phyloP scores from a whole-genome alignment of 345 rosid genomes.

The Combretum micranthum region DNA sequence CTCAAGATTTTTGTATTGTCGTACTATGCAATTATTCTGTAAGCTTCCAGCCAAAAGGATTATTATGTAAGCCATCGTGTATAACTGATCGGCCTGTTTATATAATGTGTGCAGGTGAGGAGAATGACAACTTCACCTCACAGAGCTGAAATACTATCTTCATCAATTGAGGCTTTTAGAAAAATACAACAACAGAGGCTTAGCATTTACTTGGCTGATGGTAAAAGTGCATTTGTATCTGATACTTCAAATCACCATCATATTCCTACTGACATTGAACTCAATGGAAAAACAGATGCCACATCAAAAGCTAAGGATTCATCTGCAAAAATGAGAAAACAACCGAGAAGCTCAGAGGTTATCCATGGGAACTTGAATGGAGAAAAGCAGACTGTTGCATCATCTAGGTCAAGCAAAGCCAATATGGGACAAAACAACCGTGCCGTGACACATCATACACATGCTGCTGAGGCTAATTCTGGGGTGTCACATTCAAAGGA shows the following conservation, averaged over 20 bases:
- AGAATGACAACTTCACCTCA: conserved; percentile 73
- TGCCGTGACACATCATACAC: conserved; percentile 17
- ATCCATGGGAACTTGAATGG: conserved; percentile 17
- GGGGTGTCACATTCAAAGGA: conserved; percentile 31
- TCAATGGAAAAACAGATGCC: conserved; percentile 20
- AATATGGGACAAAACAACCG: conserved; percentile 20
- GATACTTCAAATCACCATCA: conserved; percentile 22
- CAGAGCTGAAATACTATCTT: conserved; percentile 65
- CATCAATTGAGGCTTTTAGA: conserved; percentile 68
- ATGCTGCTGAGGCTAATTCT: conserved; percentile 20
- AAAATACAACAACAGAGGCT: conserved; percentile 67
- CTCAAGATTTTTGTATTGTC: no score
- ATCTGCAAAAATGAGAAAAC: conserved; percentile 21
- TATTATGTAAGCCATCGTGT: no score
- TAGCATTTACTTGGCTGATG: conserved; percentile 16
- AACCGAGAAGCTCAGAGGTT: conserved; percentile 19
- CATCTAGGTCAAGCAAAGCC: conserved; percentile 29
- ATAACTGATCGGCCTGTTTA: conserved; percentile 1
- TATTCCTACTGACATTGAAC: conserved; percentile 16
- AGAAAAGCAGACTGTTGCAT: conserved; percentile 25
- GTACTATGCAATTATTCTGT: no score
- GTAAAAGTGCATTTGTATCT: conserved; percentile 18
- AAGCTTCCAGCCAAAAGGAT: no score
- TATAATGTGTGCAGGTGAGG: conserved; percentile 48
- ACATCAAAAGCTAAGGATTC: conserved; percentile 17